Evolutionary conservation across 2,329 filamentous ascomycete species (phyloP).

Genomic region (Hortaea sp.): DNA sequence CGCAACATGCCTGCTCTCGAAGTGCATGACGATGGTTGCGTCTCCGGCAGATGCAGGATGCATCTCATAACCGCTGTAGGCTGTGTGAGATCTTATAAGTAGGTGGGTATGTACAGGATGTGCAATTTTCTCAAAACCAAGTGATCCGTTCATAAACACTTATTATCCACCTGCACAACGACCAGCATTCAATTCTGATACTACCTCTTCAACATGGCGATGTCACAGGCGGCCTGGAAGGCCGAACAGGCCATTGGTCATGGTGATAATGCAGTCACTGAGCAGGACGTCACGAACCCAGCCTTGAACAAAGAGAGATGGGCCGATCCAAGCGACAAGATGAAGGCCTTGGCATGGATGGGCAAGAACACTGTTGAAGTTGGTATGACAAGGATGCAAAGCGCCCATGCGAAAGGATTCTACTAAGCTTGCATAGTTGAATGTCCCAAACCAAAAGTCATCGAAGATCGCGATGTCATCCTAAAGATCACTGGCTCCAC

Average conservation of each 20-base stretch:
- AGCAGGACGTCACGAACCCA: conserved; percentile 63
- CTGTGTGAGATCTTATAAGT: too few species aligned
- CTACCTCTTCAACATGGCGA: conserved; percentile 23
- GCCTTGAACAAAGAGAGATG: conserved; percentile 37
- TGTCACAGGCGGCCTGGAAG: conserved; percentile 56
- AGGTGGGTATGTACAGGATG: too few species aligned
- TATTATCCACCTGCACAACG: not conserved
- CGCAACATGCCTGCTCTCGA: not conserved
- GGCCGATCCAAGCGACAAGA: conserved; percentile 44
- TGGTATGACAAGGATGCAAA: conserved; percentile 28
- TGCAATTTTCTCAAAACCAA: too few species aligned
- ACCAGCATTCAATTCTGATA: too few species aligned
- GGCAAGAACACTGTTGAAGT: conserved; percentile 71
- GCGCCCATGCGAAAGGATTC: not conserved
- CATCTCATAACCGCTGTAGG: too few species aligned
- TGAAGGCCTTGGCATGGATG: conserved; percentile 76
- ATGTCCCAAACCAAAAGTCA: conserved; percentile 57
- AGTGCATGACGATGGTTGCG: not conserved
- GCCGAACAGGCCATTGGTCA: conserved; percentile 62
- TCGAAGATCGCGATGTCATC: conserved; percentile 69
- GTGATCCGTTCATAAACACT: not conserved
- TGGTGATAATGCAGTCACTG: conserved; percentile 51
- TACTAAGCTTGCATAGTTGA: conserved; percentile 34
- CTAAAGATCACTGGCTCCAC: conserved; percentile 63
- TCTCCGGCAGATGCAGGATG: not conserved